A percentile compares a stretch with the other conserved stretches of the same genome.
Evolutionary conservation across 371 early-diverging fungal species (phyloP).

Genomic region (Mucor plumbeus): DNA sequence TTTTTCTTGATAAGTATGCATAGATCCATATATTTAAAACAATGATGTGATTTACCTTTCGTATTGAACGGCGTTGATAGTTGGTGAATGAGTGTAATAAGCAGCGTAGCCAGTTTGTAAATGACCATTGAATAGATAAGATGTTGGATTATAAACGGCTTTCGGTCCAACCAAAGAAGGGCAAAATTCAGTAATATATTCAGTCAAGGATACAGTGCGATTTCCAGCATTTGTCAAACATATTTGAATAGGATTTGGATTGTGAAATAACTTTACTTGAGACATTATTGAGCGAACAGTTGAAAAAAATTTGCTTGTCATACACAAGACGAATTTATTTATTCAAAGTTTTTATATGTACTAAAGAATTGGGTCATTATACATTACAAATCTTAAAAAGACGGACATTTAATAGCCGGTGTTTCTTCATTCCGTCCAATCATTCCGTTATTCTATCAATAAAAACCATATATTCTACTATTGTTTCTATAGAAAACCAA

Average conservation of each 20-base stretch:
- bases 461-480: too few species aligned
- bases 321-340: not conserved
- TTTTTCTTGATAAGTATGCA: too few species aligned
- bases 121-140: slow-evolving; percentile 66
- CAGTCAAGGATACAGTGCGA: slow-evolving; percentile 34
- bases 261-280: slow-evolving; percentile 30
- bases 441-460: not conserved
- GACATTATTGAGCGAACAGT: slow-evolving; percentile 25
- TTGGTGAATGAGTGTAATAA: slow-evolving; percentile 45
- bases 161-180: slow-evolving; percentile 49
- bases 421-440: not conserved
- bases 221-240: slow-evolving; percentile 16
- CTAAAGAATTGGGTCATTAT: slow-evolving; percentile 1
- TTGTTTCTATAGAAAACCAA: too few species aligned
- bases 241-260: slow-evolving; percentile 16
- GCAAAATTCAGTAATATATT: slow-evolving; percentile 47
- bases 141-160: slow-evolving; percentile 52
- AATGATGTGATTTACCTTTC: slow-evolving; percentile 46
- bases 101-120: slow-evolving; percentile 69
- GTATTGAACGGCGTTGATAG: slow-evolving; percentile 48
- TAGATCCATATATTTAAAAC: too few species aligned
- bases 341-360: not conserved
- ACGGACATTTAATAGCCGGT: not conserved
- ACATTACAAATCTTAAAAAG: not conserved
- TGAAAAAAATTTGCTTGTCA: slow-evolving; percentile 11